phyloP scores from a whole-genome alignment of 2,329 filamentous ascomycete genomes.

The Trichoderma citrinoviride region DNA sequence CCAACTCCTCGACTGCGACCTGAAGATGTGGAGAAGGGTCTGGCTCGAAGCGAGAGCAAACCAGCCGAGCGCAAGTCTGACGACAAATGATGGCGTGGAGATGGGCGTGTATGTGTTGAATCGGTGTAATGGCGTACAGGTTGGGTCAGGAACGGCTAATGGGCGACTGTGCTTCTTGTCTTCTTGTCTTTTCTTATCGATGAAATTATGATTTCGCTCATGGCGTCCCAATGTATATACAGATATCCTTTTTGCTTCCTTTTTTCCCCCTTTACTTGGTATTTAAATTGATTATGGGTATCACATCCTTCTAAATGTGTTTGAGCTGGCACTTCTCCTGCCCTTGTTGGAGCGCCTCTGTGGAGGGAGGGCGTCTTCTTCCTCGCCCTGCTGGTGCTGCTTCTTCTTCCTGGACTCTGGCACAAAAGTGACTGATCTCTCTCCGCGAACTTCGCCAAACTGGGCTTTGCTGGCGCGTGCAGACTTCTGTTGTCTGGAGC shows the following conservation, averaged over 20 bases:
- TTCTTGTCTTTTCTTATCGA: neutral
- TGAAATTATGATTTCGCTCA: slow-evolving; percentile 21
- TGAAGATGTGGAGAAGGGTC: slow-evolving; percentile 60
- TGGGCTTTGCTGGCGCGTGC: slow-evolving; percentile 46
- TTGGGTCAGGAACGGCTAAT: neutral
- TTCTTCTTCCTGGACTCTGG: slow-evolving; percentile 55
- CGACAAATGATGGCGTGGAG: neutral
- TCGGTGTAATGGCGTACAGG: neutral
- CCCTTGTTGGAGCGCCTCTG: slow-evolving; percentile 38
- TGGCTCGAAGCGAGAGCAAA: slow-evolving; percentile 40
- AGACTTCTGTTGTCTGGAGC: slow-evolving; percentile 52
- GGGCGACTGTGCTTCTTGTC: neutral
- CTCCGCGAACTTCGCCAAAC: slow-evolving; percentile 54
- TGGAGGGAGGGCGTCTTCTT: slow-evolving; percentile 33
- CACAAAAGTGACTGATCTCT: slow-evolving; percentile 70
- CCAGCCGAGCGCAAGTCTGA: slow-evolving; percentile 30
- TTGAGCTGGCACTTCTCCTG: slow-evolving; percentile 71
- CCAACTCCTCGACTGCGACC: slow-evolving; percentile 55
- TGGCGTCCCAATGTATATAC: slow-evolving; percentile 19
- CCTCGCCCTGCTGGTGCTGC: slow-evolving; percentile 31
- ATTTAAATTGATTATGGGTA: slow-evolving; percentile 27
- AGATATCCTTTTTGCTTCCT: slow-evolving; percentile 14
- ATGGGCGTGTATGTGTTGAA: neutral
- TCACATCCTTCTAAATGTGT: slow-evolving; percentile 68
- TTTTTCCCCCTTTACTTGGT: neutral